phyloP scores from a whole-genome alignment of 345 rosid genomes.

The Syzygium jambos region DNA sequence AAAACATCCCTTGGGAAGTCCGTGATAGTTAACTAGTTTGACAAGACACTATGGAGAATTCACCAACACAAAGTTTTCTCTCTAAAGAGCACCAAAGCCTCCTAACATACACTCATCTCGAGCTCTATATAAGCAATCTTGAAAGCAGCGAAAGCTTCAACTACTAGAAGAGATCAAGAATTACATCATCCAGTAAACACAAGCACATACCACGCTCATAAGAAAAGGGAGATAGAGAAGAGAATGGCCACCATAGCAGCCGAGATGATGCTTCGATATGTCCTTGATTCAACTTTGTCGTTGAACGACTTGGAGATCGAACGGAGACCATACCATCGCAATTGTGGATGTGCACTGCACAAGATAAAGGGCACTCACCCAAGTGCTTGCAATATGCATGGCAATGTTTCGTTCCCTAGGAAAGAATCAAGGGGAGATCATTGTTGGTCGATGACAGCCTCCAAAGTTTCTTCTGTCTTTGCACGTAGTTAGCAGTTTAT shows the following conservation, averaged over 20 bases:
- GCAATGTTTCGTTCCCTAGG: neutral
- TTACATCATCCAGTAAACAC: neutral
- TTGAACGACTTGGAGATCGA: slow-evolving; percentile 2
- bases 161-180: neutral
- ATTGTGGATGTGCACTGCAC: slow-evolving; percentile 11
- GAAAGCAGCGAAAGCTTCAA: neutral
- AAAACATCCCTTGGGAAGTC: neutral
- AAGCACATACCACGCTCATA: neutral
- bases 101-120: neutral
- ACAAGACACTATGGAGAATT: neutral
- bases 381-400: neutral
- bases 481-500: neutral
- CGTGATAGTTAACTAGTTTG: neutral
- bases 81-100: neutral
- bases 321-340: slow-evolving; percentile 9
- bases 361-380: neutral
- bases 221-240: neutral
- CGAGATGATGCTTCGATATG: neutral
- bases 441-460: neutral
- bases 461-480: neutral
- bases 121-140: neutral
- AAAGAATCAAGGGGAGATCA: neutral
- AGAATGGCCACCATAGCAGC: slow-evolving; percentile 2
- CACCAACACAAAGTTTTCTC: neutral
- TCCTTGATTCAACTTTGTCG: neutral